Base-by-base conservation (phyloP, 106 monocot genomes). In the Ottelia alismoides region DNA sequence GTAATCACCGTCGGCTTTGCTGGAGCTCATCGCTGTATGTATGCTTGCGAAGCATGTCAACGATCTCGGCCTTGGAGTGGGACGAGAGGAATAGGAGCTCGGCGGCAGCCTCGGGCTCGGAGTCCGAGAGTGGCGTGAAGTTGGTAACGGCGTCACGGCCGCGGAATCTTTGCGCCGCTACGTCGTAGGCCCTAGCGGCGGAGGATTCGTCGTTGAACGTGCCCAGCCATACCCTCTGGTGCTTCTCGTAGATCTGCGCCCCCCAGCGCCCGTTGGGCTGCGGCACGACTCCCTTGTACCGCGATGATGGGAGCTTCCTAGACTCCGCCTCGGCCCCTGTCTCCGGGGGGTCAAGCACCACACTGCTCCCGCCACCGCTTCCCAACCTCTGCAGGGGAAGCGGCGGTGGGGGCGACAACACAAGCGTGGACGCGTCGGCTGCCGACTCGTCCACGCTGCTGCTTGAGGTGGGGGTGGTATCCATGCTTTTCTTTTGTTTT, bases 191-290 rank as follows among this genome's bases (percentile, higher is more conserved):
- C 11, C 76, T 50, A 0, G 88, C 88, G 16, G 88, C 88, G 49
- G 76, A 79, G 1, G 24, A 49, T 62, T 89, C 83, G 28, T 62
- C 62, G 61, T 65, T 72, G 76, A 89, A 89, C 30, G 88, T 89
- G 40, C 88, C 88, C 47, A 89, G 83, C 88, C 88, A 89, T 3
- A 89, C 88, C 21, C 88, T 65, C 50, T 79, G 79, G 73, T 88
- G 88, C 61, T 72, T 66, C 76, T 88, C 88, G 66, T 89, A 89
- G 70, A 89, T 89, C 76, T 89, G 88, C 0, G 88, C 79, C 0
- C 83, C 88, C 88, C 88, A 89, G n/a, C 85, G 68, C 45, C 85
- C 85, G 70, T 85, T 85, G 27, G 85, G 80, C 70, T 85, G 85
- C 14, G 85, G 79, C 23, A 85, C 85, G 40, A 85, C 85, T 19